Conservation (phyloP, 352 stramenopile genomes). For the Phytophthora pseudosyringae region DNA sequence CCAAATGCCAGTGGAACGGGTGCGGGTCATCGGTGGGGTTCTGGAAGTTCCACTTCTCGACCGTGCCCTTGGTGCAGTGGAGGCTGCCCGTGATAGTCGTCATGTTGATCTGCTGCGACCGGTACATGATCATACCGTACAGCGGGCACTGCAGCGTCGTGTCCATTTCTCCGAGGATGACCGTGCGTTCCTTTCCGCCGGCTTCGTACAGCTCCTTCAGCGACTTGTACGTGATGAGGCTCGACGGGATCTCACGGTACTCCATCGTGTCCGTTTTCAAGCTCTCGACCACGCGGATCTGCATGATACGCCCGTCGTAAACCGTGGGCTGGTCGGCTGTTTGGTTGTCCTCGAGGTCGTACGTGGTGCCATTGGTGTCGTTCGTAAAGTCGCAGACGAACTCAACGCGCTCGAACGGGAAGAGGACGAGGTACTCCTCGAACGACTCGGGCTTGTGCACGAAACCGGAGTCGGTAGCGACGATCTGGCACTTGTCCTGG, state of each 20-base stretch:
- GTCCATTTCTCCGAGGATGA: slow-evolving; percentile 70
- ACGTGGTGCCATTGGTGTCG: slow-evolving; percentile 47
- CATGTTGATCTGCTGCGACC: slow-evolving; percentile 63
- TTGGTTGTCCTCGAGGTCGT: slow-evolving; percentile 56
- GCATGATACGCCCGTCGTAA: slow-evolving; percentile 61
- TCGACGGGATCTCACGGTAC: slow-evolving; percentile 42
- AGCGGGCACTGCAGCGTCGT: slow-evolving; percentile 43
- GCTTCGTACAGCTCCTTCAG: slow-evolving; percentile 61
- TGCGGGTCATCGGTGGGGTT: slow-evolving; percentile 82
- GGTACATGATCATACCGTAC: slow-evolving; percentile 35
- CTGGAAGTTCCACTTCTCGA: slow-evolving; percentile 84
- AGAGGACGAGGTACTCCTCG: slow-evolving; percentile 41
- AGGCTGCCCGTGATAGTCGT: slow-evolving; percentile 48
- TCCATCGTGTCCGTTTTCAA: slow-evolving; percentile 53
- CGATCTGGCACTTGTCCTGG: slow-evolving; percentile 60
- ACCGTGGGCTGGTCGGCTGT: slow-evolving; percentile 48
- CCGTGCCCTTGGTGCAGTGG: slow-evolving; percentile 71
- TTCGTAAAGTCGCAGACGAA: slow-evolving; percentile 65
- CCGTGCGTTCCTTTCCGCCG: slow-evolving; percentile 56
- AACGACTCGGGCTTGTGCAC: slow-evolving; percentile 60
- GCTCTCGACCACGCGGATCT: slow-evolving; percentile 46
- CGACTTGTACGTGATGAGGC: slow-evolving; percentile 55
- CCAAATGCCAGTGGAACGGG: slow-evolving; percentile 83
- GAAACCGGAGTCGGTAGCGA: slow-evolving; percentile 71
- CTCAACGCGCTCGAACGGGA: slow-evolving; percentile 63